phyloP scores from a whole-genome alignment of 2,329 filamentous ascomycete genomes.

The Colletotrichum sp. region DNA sequence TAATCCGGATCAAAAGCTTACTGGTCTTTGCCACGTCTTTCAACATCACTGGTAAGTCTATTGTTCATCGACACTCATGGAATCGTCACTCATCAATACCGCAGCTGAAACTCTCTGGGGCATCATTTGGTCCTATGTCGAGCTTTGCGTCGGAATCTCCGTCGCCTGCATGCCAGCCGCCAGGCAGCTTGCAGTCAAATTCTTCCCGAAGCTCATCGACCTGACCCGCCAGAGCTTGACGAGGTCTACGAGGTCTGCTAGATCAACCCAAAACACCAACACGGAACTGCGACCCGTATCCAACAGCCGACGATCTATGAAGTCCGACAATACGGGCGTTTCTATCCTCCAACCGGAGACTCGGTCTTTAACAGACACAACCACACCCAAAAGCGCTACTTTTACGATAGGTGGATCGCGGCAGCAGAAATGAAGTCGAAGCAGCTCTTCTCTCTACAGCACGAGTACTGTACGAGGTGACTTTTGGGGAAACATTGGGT shows the following conservation, averaged over 20 bases:
- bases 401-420: background rate
- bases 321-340: background rate
- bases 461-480: background rate
- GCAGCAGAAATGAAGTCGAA: background rate
- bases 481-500: background rate
- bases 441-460: background rate
- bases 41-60: background rate
- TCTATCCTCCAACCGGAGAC: background rate
- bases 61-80: background rate
- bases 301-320: background rate
- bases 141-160: background rate
- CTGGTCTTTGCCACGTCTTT: background rate
- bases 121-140: background rate
- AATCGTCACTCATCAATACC: background rate
- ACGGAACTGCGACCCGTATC: background rate
- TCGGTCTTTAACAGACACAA: background rate
- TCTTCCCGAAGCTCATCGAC: background rate
- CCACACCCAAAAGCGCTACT: background rate
- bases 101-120: background rate
- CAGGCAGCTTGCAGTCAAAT: background rate
- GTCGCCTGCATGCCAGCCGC: background rate
- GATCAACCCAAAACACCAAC: background rate
- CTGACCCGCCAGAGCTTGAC: background rate
- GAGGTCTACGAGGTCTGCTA: background rate
- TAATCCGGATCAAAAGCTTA: background rate